Percentiles rank a stretch among this genome's conserved stretches.
Evolutionary conservation across 139 green algal genomes (phyloP).

Genomic region (Tetradesmus lagerheimii): DNA sequence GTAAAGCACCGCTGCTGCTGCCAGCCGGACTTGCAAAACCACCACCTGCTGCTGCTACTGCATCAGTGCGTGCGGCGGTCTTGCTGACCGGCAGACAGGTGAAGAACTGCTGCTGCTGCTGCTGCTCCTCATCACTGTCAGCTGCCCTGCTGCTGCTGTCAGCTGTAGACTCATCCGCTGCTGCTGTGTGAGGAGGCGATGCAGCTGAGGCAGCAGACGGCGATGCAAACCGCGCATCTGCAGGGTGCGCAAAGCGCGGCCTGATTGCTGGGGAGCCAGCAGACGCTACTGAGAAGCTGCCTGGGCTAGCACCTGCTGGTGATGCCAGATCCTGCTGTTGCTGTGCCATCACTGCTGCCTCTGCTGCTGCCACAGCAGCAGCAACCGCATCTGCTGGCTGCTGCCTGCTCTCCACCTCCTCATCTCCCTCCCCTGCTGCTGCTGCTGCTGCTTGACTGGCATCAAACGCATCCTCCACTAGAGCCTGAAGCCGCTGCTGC

Average conservation of each 20-base stretch:
- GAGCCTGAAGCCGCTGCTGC: neutral
- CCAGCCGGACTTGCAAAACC: neutral
- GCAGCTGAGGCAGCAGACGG: neutral
- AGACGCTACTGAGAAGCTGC: neutral
- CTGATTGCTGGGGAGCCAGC: neutral
- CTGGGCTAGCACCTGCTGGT: neutral
- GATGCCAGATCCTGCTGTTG: no score
- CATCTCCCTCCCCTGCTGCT: neutral
- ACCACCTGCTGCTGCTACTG: neutral
- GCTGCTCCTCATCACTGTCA: neutral
- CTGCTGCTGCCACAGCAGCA: neutral
- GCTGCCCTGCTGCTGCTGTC: neutral
- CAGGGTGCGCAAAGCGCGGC: neutral
- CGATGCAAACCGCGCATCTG: neutral
- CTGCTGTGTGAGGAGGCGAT: neutral
- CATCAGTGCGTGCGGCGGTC: neutral
- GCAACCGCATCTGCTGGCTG: no score
- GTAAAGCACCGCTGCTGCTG: neutral
- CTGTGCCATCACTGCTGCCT: neutral
- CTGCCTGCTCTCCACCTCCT: neutral
- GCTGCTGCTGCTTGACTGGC: neutral
- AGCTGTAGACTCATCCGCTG: neutral
- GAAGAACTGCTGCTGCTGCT: neutral
- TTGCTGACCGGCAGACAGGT: neutral
- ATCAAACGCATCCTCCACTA: neutral